Evolutionary conservation across 345 rosid species (phyloP), one percentile per base, ranked within the genome.

Genomic region (Eucalyptus polybractea): DNA sequence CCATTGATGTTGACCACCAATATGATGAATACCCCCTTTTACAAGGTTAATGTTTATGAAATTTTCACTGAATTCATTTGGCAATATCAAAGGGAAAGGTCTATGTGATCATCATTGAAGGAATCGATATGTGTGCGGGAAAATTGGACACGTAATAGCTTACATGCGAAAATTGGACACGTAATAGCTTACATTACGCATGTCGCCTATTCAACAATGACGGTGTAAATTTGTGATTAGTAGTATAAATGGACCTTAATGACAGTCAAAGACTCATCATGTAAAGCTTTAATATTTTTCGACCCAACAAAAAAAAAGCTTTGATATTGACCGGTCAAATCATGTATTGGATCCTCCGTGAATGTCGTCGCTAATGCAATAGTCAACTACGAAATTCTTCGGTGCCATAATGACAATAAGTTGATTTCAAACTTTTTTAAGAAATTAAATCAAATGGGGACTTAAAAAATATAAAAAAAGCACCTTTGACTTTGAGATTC

Each of bases 41-140:
- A 37, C 81, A 19, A 10, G 45, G 81, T 24, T 72, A 33, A 37
- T 72, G 45, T 72, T 19, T 10, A 10, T 3, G 45, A 9, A 37
- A 37, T 19, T 37, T 72, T 37, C 12, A 21, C 14, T 3, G 14
- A 72, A 5, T 72, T 37, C 83, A 37, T 37, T 25, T 7, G 15
- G 24, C 14, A 24, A 6, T 76, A 19, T 37, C 45, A 9, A 21
- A 37, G 24, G 15, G 7, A 21, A 40, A 21, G 10, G 27, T 76
- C 14, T 37, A 76, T 0, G 3, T 2, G 14, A 40, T 37, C 45
- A 37, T 37, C 4, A 21, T 10, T 1, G 15, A 76, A 37, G 14
- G 27, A 72, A 10, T 12, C 1, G 0, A 21, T 3, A 11, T 12
- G 45, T 5, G 4, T 5, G 3, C 5, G 3, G 11, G 45, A 37